phyloP scores from a whole-genome alignment of 306 rosid genomes.

The Sechiopsis laciniata region DNA sequence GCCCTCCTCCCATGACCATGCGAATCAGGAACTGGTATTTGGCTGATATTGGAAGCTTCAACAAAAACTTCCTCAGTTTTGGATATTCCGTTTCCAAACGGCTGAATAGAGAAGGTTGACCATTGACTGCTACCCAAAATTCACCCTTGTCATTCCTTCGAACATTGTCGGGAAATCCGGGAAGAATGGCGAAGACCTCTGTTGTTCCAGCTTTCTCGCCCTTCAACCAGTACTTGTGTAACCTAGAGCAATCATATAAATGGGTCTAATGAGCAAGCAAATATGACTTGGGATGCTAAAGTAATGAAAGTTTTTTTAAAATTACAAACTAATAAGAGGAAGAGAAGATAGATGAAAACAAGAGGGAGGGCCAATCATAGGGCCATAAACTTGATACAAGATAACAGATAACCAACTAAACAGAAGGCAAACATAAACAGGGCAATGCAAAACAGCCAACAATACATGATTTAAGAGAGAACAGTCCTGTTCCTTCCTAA shows the following conservation, averaged over 20 bases:
- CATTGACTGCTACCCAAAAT: slow-evolving; percentile 77
- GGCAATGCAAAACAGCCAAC: no score
- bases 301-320: no score
- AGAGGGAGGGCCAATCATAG: no score
- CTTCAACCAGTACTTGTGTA: slow-evolving; percentile 76
- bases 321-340: no score
- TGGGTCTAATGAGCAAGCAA: neutral
- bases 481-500: no score
- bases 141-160: slow-evolving; percentile 73
- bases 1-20: slow-evolving; percentile 44
- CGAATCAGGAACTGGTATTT: slow-evolving; percentile 55
- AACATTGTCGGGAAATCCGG: slow-evolving; percentile 85
- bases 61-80: slow-evolving; percentile 45
- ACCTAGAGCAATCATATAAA: slow-evolving; percentile 39
- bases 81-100: slow-evolving; percentile 49
- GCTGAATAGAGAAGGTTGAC: slow-evolving; percentile 36
- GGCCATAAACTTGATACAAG: no score
- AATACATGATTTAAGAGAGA: no score
- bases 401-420: no score
- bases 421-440: no score
- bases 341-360: no score
- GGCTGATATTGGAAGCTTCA: slow-evolving; percentile 71
- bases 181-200: slow-evolving; percentile 66
- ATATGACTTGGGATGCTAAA: neutral
- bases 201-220: slow-evolving; percentile 76